phyloP scores from a whole-genome alignment of 1,139 yeast species.

The Yamadazyma epiphylla region DNA sequence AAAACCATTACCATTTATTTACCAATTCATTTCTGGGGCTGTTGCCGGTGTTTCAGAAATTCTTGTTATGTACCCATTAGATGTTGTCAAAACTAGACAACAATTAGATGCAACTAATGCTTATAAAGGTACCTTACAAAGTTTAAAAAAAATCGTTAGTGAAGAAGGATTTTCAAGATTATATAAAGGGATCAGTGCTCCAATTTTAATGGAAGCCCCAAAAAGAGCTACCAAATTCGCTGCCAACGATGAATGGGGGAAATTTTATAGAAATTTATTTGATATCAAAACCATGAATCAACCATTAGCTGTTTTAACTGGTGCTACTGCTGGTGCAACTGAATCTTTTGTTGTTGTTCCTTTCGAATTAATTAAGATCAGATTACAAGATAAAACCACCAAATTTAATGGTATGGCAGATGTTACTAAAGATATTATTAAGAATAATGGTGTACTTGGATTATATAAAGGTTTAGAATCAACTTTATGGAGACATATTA shows the following conservation, averaged over 20 bases:
- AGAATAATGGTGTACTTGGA: slow-evolving; percentile 74
- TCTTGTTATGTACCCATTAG: slow-evolving; percentile 95
- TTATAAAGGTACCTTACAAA: slow-evolving; percentile 81
- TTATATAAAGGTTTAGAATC: slow-evolving; percentile 95
- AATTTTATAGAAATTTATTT: slow-evolving; percentile 69
- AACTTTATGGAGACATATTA: slow-evolving; percentile 93
- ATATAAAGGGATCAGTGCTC: slow-evolving; percentile 93
- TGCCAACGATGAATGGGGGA: slow-evolving; percentile 96
- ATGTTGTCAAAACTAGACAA: slow-evolving; percentile 96
- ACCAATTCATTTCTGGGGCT: slow-evolving; percentile 94
- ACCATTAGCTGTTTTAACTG: slow-evolving; percentile 82
- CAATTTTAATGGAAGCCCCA: slow-evolving; percentile 99
- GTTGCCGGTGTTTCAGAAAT: slow-evolving; percentile 98
- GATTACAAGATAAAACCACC: slow-evolving; percentile 85
- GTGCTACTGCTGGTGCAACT: slow-evolving; percentile 98
- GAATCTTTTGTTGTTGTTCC: slow-evolving; percentile 97
- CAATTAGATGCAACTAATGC: slow-evolving; percentile 72
- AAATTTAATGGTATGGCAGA: slow-evolving; percentile 84
- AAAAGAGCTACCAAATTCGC: slow-evolving; percentile 97
- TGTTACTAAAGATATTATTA: slow-evolving; percentile 70
- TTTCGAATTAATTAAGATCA: slow-evolving; percentile 81
- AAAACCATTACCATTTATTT: slow-evolving; percentile 67
- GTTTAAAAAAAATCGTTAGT: slow-evolving; percentile 74
- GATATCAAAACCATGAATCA: slow-evolving; percentile 73
- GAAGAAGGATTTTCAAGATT: slow-evolving; percentile 82